Conservation (phyloP, 2,329 filamentous ascomycete species). For the Alternaria brassicicola region DNA sequence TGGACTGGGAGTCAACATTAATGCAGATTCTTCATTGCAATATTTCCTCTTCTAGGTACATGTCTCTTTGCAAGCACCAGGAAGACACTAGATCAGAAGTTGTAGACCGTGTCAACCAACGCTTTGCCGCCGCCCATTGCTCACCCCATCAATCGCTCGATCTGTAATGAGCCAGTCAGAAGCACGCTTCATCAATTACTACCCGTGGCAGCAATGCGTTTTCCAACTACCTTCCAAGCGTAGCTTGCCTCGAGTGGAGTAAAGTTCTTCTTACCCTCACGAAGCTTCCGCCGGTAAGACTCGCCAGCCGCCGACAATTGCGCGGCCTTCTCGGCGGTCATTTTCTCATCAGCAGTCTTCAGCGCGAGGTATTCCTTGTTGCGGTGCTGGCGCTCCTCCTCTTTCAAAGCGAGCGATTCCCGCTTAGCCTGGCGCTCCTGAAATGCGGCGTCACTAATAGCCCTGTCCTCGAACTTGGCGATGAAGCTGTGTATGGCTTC, state of each 20-base stretch:
- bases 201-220: background rate
- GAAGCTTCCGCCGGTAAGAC: constrained; percentile 3
- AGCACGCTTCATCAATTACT: background rate
- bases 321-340: background rate
- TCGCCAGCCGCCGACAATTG: background rate
- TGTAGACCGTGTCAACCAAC: background rate
- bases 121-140: background rate
- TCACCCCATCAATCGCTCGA: background rate
- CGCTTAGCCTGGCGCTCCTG: background rate
- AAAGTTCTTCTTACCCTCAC: background rate
- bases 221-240: background rate
- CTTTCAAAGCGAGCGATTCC: background rate
- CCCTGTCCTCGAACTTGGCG: background rate
- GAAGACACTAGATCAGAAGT: background rate
- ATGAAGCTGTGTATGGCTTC: background rate
- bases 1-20: background rate
- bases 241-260: background rate
- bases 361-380: background rate
- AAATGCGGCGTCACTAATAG: background rate
- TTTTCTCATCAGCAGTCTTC: background rate
- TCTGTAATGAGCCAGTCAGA: too few species aligned
- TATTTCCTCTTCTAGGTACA: too few species aligned
- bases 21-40: too few species aligned
- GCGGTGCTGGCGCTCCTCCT: background rate
- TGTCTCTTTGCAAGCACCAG: background rate